Evolutionary conservation across 2,329 filamentous ascomycete species (phyloP).

Genomic region (Colletotrichum limetticola): DNA sequence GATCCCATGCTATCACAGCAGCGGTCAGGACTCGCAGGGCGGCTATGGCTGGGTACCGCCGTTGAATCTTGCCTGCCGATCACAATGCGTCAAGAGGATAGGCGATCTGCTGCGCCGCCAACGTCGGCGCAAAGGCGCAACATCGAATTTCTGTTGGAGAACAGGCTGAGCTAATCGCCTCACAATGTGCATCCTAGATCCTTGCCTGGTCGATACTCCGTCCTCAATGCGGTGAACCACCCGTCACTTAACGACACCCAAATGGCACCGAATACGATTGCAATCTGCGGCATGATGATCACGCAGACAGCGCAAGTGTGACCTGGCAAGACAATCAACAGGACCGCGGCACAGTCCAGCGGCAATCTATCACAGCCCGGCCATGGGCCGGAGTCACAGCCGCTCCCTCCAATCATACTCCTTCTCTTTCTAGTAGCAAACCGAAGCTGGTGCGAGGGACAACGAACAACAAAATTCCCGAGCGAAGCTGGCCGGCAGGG

Average conservation of each 20-base stretch:
- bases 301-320: background rate
- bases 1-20: background rate
- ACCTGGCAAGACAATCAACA: background rate
- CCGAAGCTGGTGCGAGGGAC: conserved; percentile 6
- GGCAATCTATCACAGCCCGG: background rate
- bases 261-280: background rate
- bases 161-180: conserved; percentile 1
- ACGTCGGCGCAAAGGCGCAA: background rate
- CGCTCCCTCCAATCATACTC: conserved; percentile 9
- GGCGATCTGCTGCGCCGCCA: background rate
- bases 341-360: conserved; percentile 5
- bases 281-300: conserved; percentile 14
- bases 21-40: background rate
- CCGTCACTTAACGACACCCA: background rate
- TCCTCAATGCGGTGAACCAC: background rate
- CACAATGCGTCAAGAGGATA: conserved; percentile 9
- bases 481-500: conserved; percentile 17
- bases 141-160: background rate
- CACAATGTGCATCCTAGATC: background rate
- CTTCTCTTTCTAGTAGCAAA: conserved; percentile 18
- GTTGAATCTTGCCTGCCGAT: conserved; percentile 10
- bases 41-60: conserved; percentile 3
- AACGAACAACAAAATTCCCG: conserved; percentile 23
- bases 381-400: background rate
- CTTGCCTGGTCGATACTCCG: background rate